These are phyloP conservation scores for Sambucus nigra DNA, from an alignment of 129 eudicot species.

Conservation along the genomic window DNA sequence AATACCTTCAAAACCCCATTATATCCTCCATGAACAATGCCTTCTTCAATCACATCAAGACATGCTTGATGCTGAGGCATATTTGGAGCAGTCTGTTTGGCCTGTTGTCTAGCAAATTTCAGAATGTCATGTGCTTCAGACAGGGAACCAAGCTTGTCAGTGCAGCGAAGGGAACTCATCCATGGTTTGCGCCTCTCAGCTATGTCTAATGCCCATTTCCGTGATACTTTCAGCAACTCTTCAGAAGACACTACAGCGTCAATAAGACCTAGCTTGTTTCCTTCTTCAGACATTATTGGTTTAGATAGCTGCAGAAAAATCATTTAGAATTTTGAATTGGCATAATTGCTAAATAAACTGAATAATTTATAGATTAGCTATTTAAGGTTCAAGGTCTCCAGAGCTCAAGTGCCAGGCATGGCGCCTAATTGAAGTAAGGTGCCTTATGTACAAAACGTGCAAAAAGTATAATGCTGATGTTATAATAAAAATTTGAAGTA, in stretches of 20 bases:
- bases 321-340: background rate
- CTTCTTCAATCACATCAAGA: conserved; percentile 81
- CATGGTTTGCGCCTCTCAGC: conserved; percentile 76
- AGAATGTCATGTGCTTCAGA: conserved; percentile 63
- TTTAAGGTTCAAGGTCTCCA: too few relatives aligned
- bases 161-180: conserved; percentile 67
- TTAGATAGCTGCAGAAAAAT: conserved; percentile 56
- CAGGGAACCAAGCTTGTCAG: conserved; percentile 75
- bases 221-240: conserved; percentile 59
- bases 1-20: conserved; percentile 80
- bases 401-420: too few relatives aligned
- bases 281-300: conserved; percentile 79
- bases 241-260: conserved; percentile 68
- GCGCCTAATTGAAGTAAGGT: too few relatives aligned
- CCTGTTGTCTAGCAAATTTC: conserved; percentile 54
- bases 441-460: too few relatives aligned
- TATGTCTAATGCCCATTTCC: conserved; percentile 85
- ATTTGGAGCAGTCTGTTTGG: conserved; percentile 58
- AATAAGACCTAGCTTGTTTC: conserved; percentile 68
- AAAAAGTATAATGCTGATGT: too few relatives aligned
- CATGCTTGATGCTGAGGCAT: conserved; percentile 92
- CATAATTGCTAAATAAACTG: background rate
- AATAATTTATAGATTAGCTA: background rate
- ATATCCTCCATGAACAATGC: conserved; percentile 79
- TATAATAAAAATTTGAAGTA: too few relatives aligned